Evolutionary conservation across 805 yeast genomes (phyloP).

Genomic region (Metschnikowia hibisci): DNA sequence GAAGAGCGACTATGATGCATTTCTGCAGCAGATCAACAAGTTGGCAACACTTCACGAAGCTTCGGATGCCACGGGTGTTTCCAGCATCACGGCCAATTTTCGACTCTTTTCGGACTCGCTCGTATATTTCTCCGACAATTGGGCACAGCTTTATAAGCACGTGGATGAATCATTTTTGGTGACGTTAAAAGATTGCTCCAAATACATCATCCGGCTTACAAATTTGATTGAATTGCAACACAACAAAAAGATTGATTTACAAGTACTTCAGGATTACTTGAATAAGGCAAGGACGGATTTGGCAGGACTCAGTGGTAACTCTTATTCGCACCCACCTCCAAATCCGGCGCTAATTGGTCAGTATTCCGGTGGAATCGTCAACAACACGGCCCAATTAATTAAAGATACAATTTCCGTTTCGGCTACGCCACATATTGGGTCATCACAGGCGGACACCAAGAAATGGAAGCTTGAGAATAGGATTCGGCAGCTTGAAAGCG

Average conservation of each 20-base stretch:
- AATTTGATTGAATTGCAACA: slow-evolving; percentile 78
- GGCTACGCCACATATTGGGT: slow-evolving; percentile 39
- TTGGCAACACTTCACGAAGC: slow-evolving; percentile 52
- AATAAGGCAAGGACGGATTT: slow-evolving; percentile 68
- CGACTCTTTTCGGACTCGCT: slow-evolving; percentile 37
- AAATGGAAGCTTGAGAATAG: slow-evolving; percentile 39
- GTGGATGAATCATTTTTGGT: slow-evolving; percentile 80
- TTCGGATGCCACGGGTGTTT: slow-evolving; percentile 23
- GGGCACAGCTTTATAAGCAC: slow-evolving; percentile 40
- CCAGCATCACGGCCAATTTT: slow-evolving; percentile 24
- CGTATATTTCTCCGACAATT: slow-evolving; percentile 35
- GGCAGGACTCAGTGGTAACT: slow-evolving; percentile 33
- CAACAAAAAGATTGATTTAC: slow-evolving; percentile 86
- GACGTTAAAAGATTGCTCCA: slow-evolving; percentile 81
- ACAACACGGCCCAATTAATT: slow-evolving; percentile 41
- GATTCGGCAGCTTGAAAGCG: slow-evolving; percentile 43
- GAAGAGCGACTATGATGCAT: slow-evolving; percentile 65
- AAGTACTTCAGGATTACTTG: slow-evolving; percentile 77
- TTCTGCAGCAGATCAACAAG: slow-evolving; percentile 65
- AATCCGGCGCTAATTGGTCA: slow-evolving; percentile 26
- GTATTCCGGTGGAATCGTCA: slow-evolving; percentile 33
- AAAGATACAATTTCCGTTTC: slow-evolving; percentile 51
- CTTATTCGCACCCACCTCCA: slow-evolving; percentile 23
- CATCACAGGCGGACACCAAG: slow-evolving; percentile 42
- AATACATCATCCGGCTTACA: slow-evolving; percentile 47